phyloP scores from a whole-genome alignment of 176 grass and related monocot genomes.

The Oryza australiensis region DNA sequence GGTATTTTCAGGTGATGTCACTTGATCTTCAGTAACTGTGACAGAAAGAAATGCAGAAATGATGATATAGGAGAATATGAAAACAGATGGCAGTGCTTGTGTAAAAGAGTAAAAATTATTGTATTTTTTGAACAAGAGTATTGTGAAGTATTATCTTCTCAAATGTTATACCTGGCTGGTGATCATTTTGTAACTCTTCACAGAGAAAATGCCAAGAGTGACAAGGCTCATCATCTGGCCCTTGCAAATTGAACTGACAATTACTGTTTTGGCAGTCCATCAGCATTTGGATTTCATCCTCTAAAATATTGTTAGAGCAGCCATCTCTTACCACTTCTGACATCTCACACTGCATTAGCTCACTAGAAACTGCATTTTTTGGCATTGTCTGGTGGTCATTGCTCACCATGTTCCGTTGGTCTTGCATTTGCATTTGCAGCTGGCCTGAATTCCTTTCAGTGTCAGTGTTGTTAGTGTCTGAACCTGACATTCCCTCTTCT shows the following conservation, averaged over 20 bases:
- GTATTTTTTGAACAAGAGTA: not conserved
- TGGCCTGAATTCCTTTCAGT: slow-evolving; percentile 20
- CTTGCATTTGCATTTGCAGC: too few species aligned
- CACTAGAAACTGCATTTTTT: slow-evolving; percentile 23
- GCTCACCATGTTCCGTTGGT: not conserved
- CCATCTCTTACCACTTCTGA: slow-evolving; percentile 41
- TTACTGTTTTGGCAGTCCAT: slow-evolving; percentile 36
- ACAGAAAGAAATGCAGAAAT: not conserved
- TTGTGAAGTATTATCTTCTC: not conserved
- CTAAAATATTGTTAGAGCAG: slow-evolving; percentile 53
- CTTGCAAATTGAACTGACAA: slow-evolving; percentile 24
- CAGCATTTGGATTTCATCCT: slow-evolving; percentile 44
- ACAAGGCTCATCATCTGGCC: slow-evolving; percentile 42
- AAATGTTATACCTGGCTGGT: slow-evolving; percentile 51
- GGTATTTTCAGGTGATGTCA: slow-evolving; percentile 56
- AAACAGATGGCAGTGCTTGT: not conserved
- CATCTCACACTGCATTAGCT: slow-evolving; percentile 55
- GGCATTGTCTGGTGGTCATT: not conserved
- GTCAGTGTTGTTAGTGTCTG: slow-evolving; percentile 44
- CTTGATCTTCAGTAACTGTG: slow-evolving; percentile 50
- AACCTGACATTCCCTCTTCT: slow-evolving; percentile 33
- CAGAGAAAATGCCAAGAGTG: slow-evolving; percentile 55
- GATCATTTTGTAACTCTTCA: slow-evolving; percentile 46
- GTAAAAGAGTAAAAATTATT: not conserved
- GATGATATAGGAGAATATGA: not conserved